Evolutionary conservation across 192 early-diverging fungal genomes (phyloP).

Genomic region (Funneliformis geosporum): DNA sequence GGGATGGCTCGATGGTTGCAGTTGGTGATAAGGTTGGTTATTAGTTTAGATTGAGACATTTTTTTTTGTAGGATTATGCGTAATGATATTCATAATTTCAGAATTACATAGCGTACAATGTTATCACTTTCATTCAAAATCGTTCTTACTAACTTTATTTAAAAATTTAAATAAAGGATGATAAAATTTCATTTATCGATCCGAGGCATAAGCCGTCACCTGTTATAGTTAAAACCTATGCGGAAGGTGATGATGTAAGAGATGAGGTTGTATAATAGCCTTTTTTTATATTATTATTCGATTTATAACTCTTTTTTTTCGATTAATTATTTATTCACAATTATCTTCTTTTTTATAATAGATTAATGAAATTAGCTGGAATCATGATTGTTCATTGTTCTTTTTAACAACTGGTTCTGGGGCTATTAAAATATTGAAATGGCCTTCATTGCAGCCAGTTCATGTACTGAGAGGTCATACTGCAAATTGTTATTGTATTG

Average conservation of each 20-base stretch:
- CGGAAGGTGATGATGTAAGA: constrained; percentile 5
- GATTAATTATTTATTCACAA: constrained; percentile 14
- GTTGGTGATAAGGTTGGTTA: constrained; percentile 75
- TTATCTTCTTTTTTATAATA: constrained; percentile 32
- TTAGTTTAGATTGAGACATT: not conserved
- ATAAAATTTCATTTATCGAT: constrained; percentile 78
- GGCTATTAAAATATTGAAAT: constrained; percentile 66
- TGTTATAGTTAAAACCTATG: constrained; percentile 6
- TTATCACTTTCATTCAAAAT: not conserved
- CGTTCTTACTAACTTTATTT: not conserved
- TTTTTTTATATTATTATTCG: not conserved
- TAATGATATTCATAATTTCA: not conserved
- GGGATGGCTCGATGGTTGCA: constrained; percentile 73
- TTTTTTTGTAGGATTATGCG: not conserved
- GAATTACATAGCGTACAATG: too few relatives aligned
- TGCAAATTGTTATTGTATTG: constrained; percentile 78
- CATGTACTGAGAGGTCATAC: constrained; percentile 69
- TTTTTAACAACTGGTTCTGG: constrained; percentile 79
- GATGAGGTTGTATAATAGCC: not conserved
- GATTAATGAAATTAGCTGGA: constrained; percentile 84
- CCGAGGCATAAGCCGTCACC: constrained; percentile 39
- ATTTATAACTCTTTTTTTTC: not conserved
- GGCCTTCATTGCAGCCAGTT: constrained; percentile 59
- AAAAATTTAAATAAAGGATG: constrained; percentile 51
- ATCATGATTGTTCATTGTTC: constrained; percentile 69